Percentiles rank a stretch among this genome's conserved stretches.
Conservation (phyloP, 805 yeast genomes). For the Yamadazyma endophytica region DNA sequence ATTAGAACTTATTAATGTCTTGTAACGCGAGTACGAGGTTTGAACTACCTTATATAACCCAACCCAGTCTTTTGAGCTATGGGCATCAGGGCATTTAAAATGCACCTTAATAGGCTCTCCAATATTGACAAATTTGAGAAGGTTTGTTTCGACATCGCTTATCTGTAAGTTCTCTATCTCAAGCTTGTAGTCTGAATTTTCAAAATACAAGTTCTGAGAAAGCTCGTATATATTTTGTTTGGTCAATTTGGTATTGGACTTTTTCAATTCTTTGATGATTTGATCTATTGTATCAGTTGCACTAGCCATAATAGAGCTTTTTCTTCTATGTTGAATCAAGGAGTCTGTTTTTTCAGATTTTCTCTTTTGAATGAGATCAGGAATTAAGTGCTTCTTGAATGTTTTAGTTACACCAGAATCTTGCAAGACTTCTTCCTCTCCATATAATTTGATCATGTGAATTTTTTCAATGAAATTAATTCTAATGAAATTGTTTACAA, state of each 20-base stretch:
- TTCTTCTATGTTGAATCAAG: slow-evolving; percentile 14
- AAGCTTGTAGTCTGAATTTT: slow-evolving; percentile 30
- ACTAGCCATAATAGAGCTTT: slow-evolving; percentile 25
- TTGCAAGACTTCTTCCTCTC: slow-evolving; percentile 54
- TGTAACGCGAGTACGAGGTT: slow-evolving; percentile 51
- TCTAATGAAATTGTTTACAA: slow-evolving; percentile 59
- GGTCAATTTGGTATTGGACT: slow-evolving; percentile 27
- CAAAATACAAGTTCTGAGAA: slow-evolving; percentile 36
- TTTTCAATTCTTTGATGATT: slow-evolving; percentile 38
- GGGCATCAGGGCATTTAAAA: slow-evolving; percentile 52
- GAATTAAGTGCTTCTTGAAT: slow-evolving; percentile 38
- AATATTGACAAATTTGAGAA: slow-evolving; percentile 20
- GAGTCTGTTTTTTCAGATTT: slow-evolving; percentile 14
- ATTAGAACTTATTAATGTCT: slow-evolving; percentile 56
- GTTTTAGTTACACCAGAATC: slow-evolving; percentile 48
- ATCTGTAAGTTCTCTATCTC: slow-evolving; percentile 18
- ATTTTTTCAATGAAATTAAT: slow-evolving; percentile 72
- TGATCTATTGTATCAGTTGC: slow-evolving; percentile 43
- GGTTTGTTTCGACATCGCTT: slow-evolving; percentile 8
- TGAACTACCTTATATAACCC: slow-evolving; percentile 66
- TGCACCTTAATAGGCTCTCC: slow-evolving; percentile 53
- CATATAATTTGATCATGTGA: slow-evolving; percentile 74
- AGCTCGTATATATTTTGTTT: slow-evolving; percentile 34
- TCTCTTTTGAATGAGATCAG: slow-evolving; percentile 33
- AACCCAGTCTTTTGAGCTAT: slow-evolving; percentile 63